Evolutionary conservation across 192 early-diverging fungal genomes (phyloP).

Genomic region (Mortierella claussenii): DNA sequence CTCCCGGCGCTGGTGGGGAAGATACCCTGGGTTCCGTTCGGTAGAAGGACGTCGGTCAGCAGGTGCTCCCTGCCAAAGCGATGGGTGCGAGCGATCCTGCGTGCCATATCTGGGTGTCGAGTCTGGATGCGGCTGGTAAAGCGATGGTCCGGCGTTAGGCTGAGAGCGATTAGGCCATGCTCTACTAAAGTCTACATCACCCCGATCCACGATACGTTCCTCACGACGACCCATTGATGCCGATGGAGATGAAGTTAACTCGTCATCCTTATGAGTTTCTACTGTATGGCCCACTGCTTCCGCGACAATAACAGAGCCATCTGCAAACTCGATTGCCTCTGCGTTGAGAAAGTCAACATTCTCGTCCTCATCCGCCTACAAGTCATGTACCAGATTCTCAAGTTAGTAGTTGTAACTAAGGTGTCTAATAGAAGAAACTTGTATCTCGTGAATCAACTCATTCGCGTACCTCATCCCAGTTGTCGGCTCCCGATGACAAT

Average conservation of each 20-base stretch:
- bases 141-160: conserved; percentile 8
- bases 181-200: conserved; percentile 39
- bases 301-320: conserved; percentile 42
- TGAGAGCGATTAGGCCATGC: conserved; percentile 27
- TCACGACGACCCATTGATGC: background rate
- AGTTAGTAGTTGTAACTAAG: background rate
- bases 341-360: conserved; percentile 46
- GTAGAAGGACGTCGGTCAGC: conserved; percentile 27
- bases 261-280: conserved; percentile 9
- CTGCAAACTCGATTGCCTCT: conserved; percentile 42
- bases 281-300: conserved; percentile 31
- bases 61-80: conserved; percentile 26
- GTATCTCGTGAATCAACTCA: background rate
- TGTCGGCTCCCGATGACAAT: conserved; percentile 35
- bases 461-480: conserved; percentile 45
- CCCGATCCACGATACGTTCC: conserved; percentile 35
- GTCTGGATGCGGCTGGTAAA: conserved; percentile 14
- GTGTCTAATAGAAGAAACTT: background rate
- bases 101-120: conserved; percentile 12
- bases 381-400: background rate
- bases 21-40: conserved; percentile 10
- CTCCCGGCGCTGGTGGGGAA: conserved; percentile 26
- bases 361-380: conserved; percentile 44
- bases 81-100: conserved; percentile 12
- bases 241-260: background rate